Conservation (phyloP, 1,284 basidiomycete genomes). For the Ustilago tritici region DNA sequence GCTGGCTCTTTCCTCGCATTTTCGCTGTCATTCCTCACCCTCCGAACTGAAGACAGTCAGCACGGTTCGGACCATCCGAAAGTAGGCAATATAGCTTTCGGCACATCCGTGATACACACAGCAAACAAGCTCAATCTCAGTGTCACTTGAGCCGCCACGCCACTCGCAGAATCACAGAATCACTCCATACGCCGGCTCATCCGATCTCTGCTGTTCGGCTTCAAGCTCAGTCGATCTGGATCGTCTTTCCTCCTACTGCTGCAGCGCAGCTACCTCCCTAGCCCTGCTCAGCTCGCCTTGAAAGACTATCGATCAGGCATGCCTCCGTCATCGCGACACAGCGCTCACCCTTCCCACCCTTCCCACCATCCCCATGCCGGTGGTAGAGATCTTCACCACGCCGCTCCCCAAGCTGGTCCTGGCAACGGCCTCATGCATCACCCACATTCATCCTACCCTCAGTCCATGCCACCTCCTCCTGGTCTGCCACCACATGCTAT, state of each 20-base stretch:
- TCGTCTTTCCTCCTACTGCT: not conserved
- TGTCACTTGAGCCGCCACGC: no score
- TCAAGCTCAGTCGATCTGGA: not conserved
- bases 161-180: not conserved
- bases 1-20: not conserved
- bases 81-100: not conserved
- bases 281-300: conserved; percentile 12
- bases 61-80: not conserved
- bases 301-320: conserved; percentile 11
- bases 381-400: conserved; percentile 33
- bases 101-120: not conserved
- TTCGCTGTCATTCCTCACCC: no score
- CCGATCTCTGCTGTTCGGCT: not conserved
- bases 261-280: not conserved
- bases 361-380: conserved; percentile 47
- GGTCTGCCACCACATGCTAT: conserved; percentile 46
- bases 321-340: conserved; percentile 48
- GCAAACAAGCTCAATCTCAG: no score
- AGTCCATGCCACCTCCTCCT: conserved; percentile 52
- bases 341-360: conserved; percentile 41
- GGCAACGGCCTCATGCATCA: conserved; percentile 46
- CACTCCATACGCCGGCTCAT: conserved; percentile 1
- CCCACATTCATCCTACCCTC: conserved; percentile 44
- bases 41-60: not conserved
- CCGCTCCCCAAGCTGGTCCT: conserved; percentile 34